Base-by-base conservation (phyloP, 1,139 yeast genomes). In the Nakaseomyces sp. region DNA sequence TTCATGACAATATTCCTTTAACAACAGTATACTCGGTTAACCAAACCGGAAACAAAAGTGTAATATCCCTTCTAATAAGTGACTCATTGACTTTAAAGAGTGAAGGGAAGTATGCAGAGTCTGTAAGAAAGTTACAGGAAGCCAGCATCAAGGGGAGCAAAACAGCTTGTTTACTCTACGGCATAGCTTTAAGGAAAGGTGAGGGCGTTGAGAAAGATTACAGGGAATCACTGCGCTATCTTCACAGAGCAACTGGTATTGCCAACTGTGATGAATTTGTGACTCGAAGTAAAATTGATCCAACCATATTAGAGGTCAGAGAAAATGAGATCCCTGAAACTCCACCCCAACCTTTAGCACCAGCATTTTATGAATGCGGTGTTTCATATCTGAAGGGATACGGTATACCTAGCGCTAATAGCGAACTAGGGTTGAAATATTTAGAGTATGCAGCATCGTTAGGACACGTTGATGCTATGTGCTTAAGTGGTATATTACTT, bases 131-230 rank as follows among this genome's bases (percentile, higher is more conserved):
- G 53, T 65, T 84, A 48, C 81, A 77, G 50, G 31, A 48, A 32
- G 60, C 61, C 1, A 58, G 64, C 41, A 44, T 48, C 13, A 36
- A 50, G 10, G 87, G 88, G 2, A 72, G 74, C 51, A 71, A 70
- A 51, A 77, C 80, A 37, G 94, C 91, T 1, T 82, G 79, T 82
- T 71, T 79, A 40, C 61, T 81, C 31, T 84, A 83, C 58, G 86
- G 89, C 0, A 63, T 81, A 52, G 82, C 91, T 0, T 63, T 84
- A 26, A 68, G 83, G 45, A 69, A 74, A 45, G 94, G 93, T 1
- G 79, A 79, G 63, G 94, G 94, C 0, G 78, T 81, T 13, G 71
- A 76, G 24, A 74, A 72, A 47, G 81, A 81, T 57, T 74, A 76
- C 39, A 56, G 65, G 12, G 75, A 72, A 44, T 76, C 88, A 1